phyloP scores from a whole-genome alignment of 768 basidiomycete genomes.

The Clavaria fumosa region DNA sequence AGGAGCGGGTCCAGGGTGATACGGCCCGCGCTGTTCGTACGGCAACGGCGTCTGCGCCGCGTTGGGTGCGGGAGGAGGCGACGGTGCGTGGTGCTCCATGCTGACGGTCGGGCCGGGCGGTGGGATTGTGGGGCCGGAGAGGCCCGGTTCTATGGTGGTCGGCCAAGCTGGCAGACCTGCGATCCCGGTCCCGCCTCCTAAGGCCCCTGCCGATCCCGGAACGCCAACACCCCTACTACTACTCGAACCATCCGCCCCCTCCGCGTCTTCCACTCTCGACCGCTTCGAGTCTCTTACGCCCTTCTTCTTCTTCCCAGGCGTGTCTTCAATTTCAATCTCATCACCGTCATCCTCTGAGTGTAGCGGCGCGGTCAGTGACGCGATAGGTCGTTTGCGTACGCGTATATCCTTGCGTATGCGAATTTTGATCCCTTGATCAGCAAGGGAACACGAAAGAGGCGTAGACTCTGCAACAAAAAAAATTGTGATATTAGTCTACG shows the following conservation, averaged over 20 bases:
- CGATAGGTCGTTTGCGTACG: slow-evolving; percentile 53
- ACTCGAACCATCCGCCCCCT: background rate
- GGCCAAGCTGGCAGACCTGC: slow-evolving; percentile 9
- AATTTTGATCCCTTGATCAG: slow-evolving; percentile 95
- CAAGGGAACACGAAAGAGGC: slow-evolving; percentile 72
- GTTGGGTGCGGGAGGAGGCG: slow-evolving; percentile 2
- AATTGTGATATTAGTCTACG: slow-evolving; percentile 1
- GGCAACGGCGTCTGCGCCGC: slow-evolving; percentile 6
- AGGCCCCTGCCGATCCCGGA: slow-evolving; percentile 6
- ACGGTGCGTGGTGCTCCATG: no score
- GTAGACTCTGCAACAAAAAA: slow-evolving; percentile 51
- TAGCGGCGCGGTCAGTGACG: slow-evolving; percentile 23
- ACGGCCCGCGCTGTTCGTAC: slow-evolving; percentile 7
- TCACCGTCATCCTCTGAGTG: slow-evolving; percentile 17
- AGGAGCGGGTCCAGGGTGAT: no score
- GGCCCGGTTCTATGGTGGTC: slow-evolving; percentile 17
- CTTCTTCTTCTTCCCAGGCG: slow-evolving; percentile 1
- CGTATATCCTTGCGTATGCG: slow-evolving; percentile 86
- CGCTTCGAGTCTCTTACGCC: slow-evolving; percentile 10
- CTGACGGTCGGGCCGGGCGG: slow-evolving; percentile 19
- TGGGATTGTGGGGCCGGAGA: slow-evolving; percentile 22
- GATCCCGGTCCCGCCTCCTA: slow-evolving; percentile 6
- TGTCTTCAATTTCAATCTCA: slow-evolving; percentile 11
- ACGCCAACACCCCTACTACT: no score
- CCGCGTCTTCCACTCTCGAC: background rate